Conservation (phyloP, 768 basidiomycete genomes). For the Punctularia strigosozonata region DNA sequence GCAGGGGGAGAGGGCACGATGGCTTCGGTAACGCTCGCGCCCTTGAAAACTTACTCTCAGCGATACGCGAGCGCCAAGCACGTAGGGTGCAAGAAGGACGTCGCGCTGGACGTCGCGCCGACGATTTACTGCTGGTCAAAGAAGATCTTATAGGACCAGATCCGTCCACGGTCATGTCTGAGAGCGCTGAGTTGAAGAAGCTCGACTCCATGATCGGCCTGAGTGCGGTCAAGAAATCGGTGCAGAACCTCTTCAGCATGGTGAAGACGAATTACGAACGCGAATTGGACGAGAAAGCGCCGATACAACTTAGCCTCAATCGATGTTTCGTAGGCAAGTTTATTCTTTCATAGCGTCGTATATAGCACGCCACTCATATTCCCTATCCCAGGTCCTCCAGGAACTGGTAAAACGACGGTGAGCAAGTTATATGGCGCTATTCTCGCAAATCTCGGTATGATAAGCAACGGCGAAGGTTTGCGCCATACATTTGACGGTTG, state of each 20-base stretch:
- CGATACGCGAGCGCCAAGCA: conserved; percentile 41
- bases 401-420: conserved; percentile 64
- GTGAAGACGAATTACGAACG: conserved; percentile 46
- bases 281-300: conserved; percentile 44
- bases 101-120: conserved; percentile 21
- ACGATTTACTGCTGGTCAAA: conserved; percentile 38
- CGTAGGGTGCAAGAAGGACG: conserved; percentile 32
- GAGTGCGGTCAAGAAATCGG: conserved; percentile 40
- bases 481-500: not conserved
- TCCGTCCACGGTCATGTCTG: conserved; percentile 33
- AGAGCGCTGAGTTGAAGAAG: conserved; percentile 38
- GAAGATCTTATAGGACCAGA: conserved; percentile 60
- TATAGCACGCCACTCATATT: too few relatives aligned
- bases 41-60: conserved; percentile 35
- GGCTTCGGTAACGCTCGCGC: conserved; percentile 65
- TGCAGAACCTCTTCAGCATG: conserved; percentile 32
- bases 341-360: too few relatives aligned
- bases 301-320: conserved; percentile 44
- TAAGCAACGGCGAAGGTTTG: conserved; percentile 65
- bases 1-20: conserved; percentile 40
- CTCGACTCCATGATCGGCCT: conserved; percentile 45
- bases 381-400: conserved; percentile 57
- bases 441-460: conserved; percentile 43
- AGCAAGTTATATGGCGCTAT: conserved; percentile 57
- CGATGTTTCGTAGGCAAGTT: too few relatives aligned